Conservation (phyloP, 75 land plant species). For the Pinus tabuliformis region DNA sequence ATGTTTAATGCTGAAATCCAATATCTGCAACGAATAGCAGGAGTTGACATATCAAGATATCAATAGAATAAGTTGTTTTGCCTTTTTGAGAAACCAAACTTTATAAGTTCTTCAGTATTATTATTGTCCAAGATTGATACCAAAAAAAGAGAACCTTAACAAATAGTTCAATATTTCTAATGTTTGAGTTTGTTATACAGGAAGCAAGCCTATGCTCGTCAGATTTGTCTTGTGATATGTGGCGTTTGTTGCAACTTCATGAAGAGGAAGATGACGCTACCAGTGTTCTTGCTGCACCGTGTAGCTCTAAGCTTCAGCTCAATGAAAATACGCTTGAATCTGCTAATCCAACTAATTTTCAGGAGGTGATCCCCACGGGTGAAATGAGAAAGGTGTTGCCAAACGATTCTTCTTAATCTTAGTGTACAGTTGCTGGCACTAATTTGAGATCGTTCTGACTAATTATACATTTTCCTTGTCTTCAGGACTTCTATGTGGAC, state of each 20-base stretch:
- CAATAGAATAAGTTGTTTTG: too few species aligned
- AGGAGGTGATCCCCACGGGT: constrained; percentile 11
- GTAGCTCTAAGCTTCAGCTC: constrained; percentile 35
- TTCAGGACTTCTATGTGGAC: constrained; percentile 32
- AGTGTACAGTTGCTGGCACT: background rate
- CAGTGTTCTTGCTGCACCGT: constrained; percentile 27
- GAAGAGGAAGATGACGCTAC: constrained; percentile 97
- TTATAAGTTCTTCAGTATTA: too few species aligned
- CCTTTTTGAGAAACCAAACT: too few species aligned
- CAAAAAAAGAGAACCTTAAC: too few species aligned
- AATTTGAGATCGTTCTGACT: background rate
- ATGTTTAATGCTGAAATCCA: too few species aligned
- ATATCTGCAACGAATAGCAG: too few species aligned
- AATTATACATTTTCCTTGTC: background rate
- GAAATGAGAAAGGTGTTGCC: background rate
- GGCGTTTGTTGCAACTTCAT: constrained; percentile 67
- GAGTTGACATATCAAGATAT: too few species aligned
- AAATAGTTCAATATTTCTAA: too few species aligned
- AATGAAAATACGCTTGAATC: constrained; percentile 16
- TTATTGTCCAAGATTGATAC: too few species aligned
- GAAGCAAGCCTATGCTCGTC: constrained; percentile 35
- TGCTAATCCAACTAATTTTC: constrained; percentile 6
- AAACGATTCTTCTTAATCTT: background rate
- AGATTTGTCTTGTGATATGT: constrained; percentile 68
- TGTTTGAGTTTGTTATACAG: constrained; percentile 15